A percentile compares a stretch with the other conserved stretches of the same genome.
Evolutionary conservation across 768 basidiomycete genomes (phyloP).

Genomic region (Pulveroboletus sp.): DNA sequence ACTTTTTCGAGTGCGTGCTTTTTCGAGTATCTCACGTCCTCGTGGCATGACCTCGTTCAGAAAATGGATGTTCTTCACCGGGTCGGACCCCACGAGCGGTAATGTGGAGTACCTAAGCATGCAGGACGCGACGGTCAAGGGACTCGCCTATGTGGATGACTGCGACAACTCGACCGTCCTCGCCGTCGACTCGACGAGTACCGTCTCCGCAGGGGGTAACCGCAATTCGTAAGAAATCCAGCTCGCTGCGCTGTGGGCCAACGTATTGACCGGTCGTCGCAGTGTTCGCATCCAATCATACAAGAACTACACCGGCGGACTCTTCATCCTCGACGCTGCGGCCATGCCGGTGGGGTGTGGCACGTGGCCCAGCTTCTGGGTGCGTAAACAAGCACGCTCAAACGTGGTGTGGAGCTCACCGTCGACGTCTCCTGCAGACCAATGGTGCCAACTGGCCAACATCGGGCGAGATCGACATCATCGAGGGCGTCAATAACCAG

Average conservation of each 20-base stretch:
- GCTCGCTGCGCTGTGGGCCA: not conserved
- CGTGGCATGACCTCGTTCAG: constrained; percentile 33
- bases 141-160: constrained; percentile 58
- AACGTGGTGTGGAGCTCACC: no score
- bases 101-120: constrained; percentile 55
- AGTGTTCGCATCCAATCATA: constrained; percentile 68
- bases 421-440: constrained; percentile 26
- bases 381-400: no score
- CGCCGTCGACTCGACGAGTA: constrained; percentile 56
- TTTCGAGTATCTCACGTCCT: not conserved
- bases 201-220: constrained; percentile 45
- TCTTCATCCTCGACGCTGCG: constrained; percentile 71
- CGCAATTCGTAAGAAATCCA: constrained; percentile 46
- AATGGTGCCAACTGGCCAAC: constrained; percentile 51
- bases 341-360: constrained; percentile 71
- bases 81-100: constrained; percentile 66
- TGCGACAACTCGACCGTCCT: constrained; percentile 53
- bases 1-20: constrained; percentile 54
- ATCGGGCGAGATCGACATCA: constrained; percentile 64
- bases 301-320: constrained; percentile 58
- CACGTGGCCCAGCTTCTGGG: constrained; percentile 59
- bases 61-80: constrained; percentile 63
- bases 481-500: constrained; percentile 68
- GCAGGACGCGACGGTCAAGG: constrained; percentile 44
- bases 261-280: not conserved